Conservation (phyloP, 78 protist species). For the Dictyostelium capitatum region DNA sequence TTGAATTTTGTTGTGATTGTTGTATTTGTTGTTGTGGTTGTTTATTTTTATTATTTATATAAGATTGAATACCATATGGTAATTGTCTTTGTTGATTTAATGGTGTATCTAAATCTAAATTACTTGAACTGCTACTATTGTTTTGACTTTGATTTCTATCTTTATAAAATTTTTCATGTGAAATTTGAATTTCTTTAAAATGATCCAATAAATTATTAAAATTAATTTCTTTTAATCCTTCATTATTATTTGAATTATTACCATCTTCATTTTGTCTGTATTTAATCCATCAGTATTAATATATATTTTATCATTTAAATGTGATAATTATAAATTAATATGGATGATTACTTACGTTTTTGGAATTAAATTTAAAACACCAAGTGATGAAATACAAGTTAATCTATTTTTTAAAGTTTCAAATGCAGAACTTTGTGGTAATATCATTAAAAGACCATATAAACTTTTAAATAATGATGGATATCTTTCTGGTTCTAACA, state of each 20-base stretch:
- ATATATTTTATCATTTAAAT: too few species aligned
- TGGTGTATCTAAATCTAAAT: not conserved
- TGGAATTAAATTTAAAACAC: constrained; percentile 58
- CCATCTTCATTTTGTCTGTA: constrained; percentile 74
- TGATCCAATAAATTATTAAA: constrained; percentile 55
- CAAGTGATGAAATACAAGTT: constrained; percentile 82
- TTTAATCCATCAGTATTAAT: too few species aligned
- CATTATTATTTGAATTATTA: constrained; percentile 45
- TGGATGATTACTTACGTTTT: constrained; percentile 52
- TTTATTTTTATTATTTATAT: constrained; percentile 44
- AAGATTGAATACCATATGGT: constrained; percentile 66
- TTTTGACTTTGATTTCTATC: not conserved
- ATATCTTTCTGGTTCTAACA: constrained; percentile 82
- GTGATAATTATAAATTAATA: not conserved
- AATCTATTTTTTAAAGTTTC: constrained; percentile 80
- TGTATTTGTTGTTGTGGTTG: not conserved
- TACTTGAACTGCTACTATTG: not conserved
- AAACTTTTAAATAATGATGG: constrained; percentile 92
- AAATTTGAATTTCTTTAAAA: constrained; percentile 60
- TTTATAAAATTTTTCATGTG: constrained; percentile 38
- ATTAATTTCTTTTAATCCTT: constrained; percentile 71
- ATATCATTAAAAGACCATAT: constrained; percentile 97
- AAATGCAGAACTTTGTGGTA: constrained; percentile 96
- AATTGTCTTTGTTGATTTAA: constrained; percentile 8
- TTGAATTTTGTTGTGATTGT: not conserved